Conservation (phyloP, 164 flowering plant species). For the Stephania japonica region DNA sequence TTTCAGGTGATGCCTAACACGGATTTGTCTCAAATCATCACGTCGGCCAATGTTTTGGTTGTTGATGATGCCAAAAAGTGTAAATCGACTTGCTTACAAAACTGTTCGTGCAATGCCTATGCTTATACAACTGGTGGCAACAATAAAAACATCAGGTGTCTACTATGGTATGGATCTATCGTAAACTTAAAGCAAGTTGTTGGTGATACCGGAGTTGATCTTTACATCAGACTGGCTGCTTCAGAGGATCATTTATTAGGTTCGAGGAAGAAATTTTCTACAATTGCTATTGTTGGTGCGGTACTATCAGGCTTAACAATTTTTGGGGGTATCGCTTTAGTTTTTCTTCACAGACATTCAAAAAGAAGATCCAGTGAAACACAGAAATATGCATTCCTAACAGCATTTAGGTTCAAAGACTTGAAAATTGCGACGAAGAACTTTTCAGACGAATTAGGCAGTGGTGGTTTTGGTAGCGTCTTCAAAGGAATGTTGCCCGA, state of each 20-base stretch:
- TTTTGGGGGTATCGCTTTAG: conserved; percentile 12
- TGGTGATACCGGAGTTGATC: neutral
- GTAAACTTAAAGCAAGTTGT: conserved; percentile 16
- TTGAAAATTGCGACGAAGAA: too few relatives aligned
- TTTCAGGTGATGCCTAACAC: conserved; percentile 9
- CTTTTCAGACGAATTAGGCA: too few relatives aligned
- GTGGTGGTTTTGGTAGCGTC: neutral
- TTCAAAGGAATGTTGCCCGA: conserved; percentile 29
- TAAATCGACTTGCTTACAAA: too few relatives aligned
- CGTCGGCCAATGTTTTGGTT: conserved; percentile 15
- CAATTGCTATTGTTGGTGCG: conserved; percentile 1
- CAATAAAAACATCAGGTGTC: too few relatives aligned
- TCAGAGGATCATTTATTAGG: conserved; percentile 7
- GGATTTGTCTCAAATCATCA: conserved; percentile 14
- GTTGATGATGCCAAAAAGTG: conserved; percentile 23
- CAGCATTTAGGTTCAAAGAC: neutral
- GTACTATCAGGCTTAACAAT: conserved; percentile 7
- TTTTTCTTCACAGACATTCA: conserved; percentile 26
- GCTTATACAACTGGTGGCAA: too few relatives aligned
- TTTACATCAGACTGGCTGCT: conserved; percentile 5
- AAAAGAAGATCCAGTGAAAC: neutral
- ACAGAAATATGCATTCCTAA: neutral
- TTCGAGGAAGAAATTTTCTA: conserved; percentile 4
- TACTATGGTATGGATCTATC: too few relatives aligned
- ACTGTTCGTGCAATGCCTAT: too few relatives aligned